Conservation (phyloP, 1,284 basidiomycete genomes). For the Wolfiporia cocos region DNA sequence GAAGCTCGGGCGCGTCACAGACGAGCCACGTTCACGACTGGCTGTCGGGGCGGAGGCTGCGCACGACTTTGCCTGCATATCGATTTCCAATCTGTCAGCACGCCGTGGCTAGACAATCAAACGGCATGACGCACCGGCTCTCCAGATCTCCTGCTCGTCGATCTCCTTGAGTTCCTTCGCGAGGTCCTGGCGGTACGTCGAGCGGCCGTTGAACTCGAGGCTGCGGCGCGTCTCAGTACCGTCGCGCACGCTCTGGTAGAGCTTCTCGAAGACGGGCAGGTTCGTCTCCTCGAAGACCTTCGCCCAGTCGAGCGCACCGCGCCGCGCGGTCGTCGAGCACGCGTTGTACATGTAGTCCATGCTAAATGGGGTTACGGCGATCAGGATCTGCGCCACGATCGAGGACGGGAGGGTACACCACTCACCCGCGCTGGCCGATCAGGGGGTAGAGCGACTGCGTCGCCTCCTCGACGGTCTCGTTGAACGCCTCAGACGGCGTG, state of each 20-base stretch:
- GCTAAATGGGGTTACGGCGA: slow-evolving; percentile 31
- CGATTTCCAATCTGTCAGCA: too few species aligned
- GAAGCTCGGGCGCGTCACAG: neutral
- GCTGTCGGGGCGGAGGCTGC: slow-evolving; percentile 74
- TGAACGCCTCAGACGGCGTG: slow-evolving; percentile 97
- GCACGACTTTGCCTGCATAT: slow-evolving; percentile 60
- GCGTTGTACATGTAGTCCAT: slow-evolving; percentile 99
- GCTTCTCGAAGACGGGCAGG: slow-evolving; percentile 88
- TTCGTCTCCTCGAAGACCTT: slow-evolving; percentile 95
- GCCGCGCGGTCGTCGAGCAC: slow-evolving; percentile 98
- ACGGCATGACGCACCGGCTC: slow-evolving; percentile 72
- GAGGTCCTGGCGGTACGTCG: slow-evolving; percentile 93
- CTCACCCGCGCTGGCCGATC: slow-evolving; percentile 89
- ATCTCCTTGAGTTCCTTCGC: slow-evolving; percentile 94
- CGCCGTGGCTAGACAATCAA: too few species aligned
- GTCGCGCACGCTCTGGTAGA: slow-evolving; percentile 93
- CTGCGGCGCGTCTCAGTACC: slow-evolving; percentile 97
- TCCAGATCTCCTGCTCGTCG: slow-evolving; percentile 97
- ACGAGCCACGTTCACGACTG: slow-evolving; percentile 28
- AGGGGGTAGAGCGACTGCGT: slow-evolving; percentile 98
- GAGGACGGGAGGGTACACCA: slow-evolving; percentile 3
- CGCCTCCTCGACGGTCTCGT: slow-evolving; percentile 99
- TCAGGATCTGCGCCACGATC: slow-evolving; percentile 1
- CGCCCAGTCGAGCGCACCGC: slow-evolving; percentile 99
- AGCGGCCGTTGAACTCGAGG: slow-evolving; percentile 91